These are phyloP conservation scores for Arxiozyma heterogenica DNA, from an alignment of 1,139 yeast species.

Conservation along the genomic window DNA sequence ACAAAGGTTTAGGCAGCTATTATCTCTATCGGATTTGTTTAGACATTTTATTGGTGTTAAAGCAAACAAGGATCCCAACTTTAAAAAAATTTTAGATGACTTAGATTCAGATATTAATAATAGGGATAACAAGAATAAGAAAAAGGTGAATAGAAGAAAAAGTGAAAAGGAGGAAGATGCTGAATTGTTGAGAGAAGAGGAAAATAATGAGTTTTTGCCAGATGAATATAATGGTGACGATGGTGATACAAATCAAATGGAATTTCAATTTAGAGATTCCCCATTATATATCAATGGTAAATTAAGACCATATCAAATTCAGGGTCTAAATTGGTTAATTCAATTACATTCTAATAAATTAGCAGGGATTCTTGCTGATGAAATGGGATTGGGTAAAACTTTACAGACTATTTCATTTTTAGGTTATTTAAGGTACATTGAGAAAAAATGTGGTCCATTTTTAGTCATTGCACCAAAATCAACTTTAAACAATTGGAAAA, in stretches of 20 bases:
- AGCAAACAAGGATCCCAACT: conserved; percentile 63
- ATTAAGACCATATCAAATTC: conserved; percentile 75
- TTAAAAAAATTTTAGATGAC: conserved; percentile 48
- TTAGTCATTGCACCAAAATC: conserved; percentile 91
- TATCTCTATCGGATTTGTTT: conserved; percentile 77
- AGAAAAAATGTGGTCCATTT: conserved; percentile 81
- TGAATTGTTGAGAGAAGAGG: conserved; percentile 71
- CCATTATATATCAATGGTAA: conserved; percentile 65
- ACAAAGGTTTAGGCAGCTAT: conserved; percentile 67
- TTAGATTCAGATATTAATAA: conserved; percentile 19
- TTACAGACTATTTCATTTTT: conserved; percentile 85
- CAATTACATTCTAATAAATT: conserved; percentile 71
- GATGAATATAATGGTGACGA: conserved; percentile 17
- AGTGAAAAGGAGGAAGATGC: conserved; percentile 92
- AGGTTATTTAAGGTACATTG: conserved; percentile 74
- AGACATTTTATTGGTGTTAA: conserved; percentile 79
- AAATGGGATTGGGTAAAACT: conserved; percentile 96
- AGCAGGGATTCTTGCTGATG: conserved; percentile 92
- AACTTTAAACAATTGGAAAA: conserved; percentile 88
- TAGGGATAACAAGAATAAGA: conserved; percentile 16
- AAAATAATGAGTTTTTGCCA: conserved; percentile 26
- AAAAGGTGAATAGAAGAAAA: conserved; percentile 41
- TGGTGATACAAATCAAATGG: conserved; percentile 29
- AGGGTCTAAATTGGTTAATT: conserved; percentile 88
- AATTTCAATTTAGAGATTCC: conserved; percentile 36